phyloP scores from a whole-genome alignment of 139 green algal genomes.

The Asterochloris erici region DNA sequence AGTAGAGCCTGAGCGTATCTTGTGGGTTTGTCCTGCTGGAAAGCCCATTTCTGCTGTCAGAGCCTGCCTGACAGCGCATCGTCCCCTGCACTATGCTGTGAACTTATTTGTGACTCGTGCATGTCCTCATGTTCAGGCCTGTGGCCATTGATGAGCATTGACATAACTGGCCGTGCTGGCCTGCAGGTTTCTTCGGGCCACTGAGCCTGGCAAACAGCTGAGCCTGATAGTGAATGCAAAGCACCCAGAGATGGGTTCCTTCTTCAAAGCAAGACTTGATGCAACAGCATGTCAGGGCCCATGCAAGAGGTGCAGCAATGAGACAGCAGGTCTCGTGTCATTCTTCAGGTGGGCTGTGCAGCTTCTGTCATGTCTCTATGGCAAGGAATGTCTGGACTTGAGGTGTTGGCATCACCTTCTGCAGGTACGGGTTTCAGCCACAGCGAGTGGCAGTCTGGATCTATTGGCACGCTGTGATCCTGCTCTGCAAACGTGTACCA shows the following conservation, averaged over 20 bases:
- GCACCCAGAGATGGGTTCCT: conserved; percentile 60
- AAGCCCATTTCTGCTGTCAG: not conserved
- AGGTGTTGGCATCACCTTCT: too few species aligned
- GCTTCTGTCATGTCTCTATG: not conserved
- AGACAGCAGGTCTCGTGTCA: not conserved
- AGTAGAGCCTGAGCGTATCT: not conserved
- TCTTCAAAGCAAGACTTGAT: conserved; percentile 58
- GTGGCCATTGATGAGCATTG: not conserved
- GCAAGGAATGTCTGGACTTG: too few species aligned
- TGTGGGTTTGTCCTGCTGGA: not conserved
- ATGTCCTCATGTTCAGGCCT: not conserved
- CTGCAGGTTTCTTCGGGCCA: conserved; percentile 39
- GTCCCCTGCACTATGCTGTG: not conserved
- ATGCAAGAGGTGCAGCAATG: not conserved
- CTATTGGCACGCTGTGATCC: too few species aligned
- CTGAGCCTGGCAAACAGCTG: conserved; percentile 29
- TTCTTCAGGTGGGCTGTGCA: not conserved
- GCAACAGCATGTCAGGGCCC: not conserved
- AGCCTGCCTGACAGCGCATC: not conserved
- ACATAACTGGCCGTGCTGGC: not conserved
- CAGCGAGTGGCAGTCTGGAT: too few species aligned
- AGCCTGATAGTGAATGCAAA: conserved; percentile 41
- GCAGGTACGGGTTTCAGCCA: too few species aligned
- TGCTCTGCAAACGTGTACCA: too few species aligned
- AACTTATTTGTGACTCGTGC: not conserved